Conservation (phyloP, 306 rosid species). For the Inga oerstediana region DNA sequence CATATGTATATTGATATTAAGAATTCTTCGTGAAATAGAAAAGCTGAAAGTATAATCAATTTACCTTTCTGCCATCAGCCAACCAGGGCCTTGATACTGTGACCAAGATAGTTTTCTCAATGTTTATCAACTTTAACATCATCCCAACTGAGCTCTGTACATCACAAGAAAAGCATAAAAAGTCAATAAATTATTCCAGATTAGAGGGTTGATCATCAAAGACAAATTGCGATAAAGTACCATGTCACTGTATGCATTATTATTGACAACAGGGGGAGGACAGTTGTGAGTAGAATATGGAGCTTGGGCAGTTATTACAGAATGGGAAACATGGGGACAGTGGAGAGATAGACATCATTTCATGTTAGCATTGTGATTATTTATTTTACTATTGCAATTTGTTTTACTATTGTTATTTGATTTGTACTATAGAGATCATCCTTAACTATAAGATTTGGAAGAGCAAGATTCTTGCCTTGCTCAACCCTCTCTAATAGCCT, state of each 20-base stretch:
- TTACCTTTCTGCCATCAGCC: constrained; percentile 99
- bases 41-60: constrained; percentile 16
- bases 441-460: background rate
- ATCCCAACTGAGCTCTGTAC: constrained; percentile 87
- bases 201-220: background rate
- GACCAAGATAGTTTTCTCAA: constrained; percentile 88
- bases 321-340: background rate
- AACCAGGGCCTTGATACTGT: constrained; percentile 93
- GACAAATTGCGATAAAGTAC: background rate
- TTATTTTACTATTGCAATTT: background rate
- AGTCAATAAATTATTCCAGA: background rate
- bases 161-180: constrained; percentile 31
- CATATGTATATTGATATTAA: no score
- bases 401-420: background rate
- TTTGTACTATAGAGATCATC: background rate
- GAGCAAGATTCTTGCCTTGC: background rate
- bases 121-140: constrained; percentile 93
- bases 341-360: background rate
- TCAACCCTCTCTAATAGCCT: no score
- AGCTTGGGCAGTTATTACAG: background rate
- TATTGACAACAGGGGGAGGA: background rate
- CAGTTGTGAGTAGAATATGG: background rate
- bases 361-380: background rate
- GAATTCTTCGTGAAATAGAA: background rate
- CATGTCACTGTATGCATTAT: background rate